Percentiles rank a stretch among this genome's conserved stretches.
phyloP scores from a whole-genome alignment of 2,329 filamentous ascomycete species.

The Calonectria montana region DNA sequence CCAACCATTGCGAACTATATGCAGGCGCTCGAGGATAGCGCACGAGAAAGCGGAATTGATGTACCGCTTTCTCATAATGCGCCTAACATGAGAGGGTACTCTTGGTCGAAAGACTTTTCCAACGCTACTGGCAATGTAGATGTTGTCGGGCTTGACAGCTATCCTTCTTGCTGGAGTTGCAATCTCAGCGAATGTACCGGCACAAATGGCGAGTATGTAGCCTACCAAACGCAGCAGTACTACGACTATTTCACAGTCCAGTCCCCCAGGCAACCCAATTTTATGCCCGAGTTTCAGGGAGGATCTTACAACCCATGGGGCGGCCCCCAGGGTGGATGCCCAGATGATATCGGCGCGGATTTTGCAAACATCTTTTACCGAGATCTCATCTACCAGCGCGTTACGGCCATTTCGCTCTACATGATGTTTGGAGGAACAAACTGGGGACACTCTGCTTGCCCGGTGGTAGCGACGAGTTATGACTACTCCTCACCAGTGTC shows the following conservation, averaged over 20 bases:
- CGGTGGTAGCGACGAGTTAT: conserved; percentile 70
- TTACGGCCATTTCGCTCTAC: conserved; percentile 71
- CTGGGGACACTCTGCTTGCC: conserved; percentile 69
- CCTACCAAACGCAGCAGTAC: conserved; percentile 58
- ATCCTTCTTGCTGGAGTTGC: conserved; percentile 71
- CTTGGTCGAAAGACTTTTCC: conserved; percentile 71
- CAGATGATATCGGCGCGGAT: conserved; percentile 64
- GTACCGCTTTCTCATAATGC: conserved; percentile 70
- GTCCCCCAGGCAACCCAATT: conserved; percentile 39
- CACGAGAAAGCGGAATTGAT: conserved; percentile 67
- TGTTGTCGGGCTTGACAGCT: conserved; percentile 63
- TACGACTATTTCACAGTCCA: conserved; percentile 44
- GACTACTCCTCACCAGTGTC: conserved; percentile 73
- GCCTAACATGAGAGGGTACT: conserved; percentile 66
- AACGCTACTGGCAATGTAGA: conserved; percentile 67
- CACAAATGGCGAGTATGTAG: conserved; percentile 68
- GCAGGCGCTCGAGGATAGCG: conserved; percentile 65
- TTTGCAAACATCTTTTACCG: conserved; percentile 75
- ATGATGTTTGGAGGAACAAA: conserved; percentile 75
- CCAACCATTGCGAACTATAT: conserved; percentile 64
- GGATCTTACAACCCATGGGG: conserved; percentile 69
- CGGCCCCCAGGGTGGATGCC: conserved; percentile 67
- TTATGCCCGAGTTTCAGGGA: conserved; percentile 43
- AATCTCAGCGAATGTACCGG: conserved; percentile 70
- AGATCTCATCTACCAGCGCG: conserved; percentile 68